Evolutionary conservation across 1,284 basidiomycete genomes (phyloP).

Genomic region (Xerocomus alliaceus): DNA sequence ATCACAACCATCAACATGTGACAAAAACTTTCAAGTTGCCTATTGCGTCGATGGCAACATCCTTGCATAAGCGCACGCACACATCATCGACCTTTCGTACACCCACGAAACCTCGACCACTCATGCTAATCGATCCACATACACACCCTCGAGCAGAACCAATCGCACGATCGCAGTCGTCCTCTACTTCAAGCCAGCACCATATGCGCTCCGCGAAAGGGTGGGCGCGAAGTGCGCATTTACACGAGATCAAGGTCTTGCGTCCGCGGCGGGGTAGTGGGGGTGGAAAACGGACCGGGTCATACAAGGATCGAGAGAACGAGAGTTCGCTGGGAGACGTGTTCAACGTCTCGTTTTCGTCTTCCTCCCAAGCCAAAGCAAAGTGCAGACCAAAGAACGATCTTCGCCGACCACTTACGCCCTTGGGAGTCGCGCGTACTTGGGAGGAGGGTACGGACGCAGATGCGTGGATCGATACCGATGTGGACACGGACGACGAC

Average conservation of each 20-base stretch:
- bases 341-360: slow-evolving; percentile 5
- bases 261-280: slow-evolving; percentile 20
- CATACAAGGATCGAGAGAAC: slow-evolving; percentile 23
- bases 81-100: slow-evolving; percentile 25
- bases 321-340: slow-evolving; percentile 16
- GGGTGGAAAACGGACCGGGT: slow-evolving; percentile 9
- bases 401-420: slow-evolving; percentile 8
- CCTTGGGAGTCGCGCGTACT: slow-evolving; percentile 5
- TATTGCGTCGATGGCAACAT: not conserved
- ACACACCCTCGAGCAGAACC: slow-evolving; percentile 29
- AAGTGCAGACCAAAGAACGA: not conserved
- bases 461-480: slow-evolving; percentile 40
- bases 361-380: slow-evolving; percentile 1
- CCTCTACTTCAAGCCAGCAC: slow-evolving; percentile 34
- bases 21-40: slow-evolving; percentile 7
- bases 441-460: slow-evolving; percentile 22
- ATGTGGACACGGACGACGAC: slow-evolving; percentile 29
- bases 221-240: slow-evolving; percentile 73
- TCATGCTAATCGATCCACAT: slow-evolving; percentile 24
- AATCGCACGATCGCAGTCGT: slow-evolving; percentile 33
- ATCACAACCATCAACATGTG: not conserved
- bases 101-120: slow-evolving; percentile 29
- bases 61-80: slow-evolving; percentile 23
- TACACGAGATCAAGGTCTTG: slow-evolving; percentile 64
- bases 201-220: slow-evolving; percentile 47